Evolutionary conservation across 371 early-diverging fungal species (phyloP), one percentile per base, ranked within the genome.

Genomic region (Mucor plumbeus): DNA sequence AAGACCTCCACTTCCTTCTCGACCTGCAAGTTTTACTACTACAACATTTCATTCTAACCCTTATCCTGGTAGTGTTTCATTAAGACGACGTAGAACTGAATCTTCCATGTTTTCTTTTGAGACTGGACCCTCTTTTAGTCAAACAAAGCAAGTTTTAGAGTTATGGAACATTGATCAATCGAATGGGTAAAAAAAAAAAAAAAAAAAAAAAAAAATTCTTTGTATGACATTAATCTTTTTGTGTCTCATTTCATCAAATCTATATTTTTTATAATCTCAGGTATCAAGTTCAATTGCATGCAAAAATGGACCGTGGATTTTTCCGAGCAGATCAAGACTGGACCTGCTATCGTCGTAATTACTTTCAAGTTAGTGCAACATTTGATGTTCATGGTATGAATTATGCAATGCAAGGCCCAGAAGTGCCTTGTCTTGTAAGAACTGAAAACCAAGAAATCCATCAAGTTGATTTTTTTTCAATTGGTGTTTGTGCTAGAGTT

Each of bases 291-390:
- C 80, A 80, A 34, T 74, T 90, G 33, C 74, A 86, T 58, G 87
- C 87, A 55, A 90, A 90, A 59, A 85, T 93, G 68, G 93, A 92
- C 63, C 85, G 90, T 35, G 93, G 94, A 1, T 94, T 91, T 74
- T 91, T 91, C 66, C 74, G 89, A 39, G 90, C 91, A 19, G 86
- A 90, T 43, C 88, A 88, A 70, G 88, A 88, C 64, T 96, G 96
- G 96, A 93, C 94, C 0, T 95, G 96, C 71, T 96, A 96, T 75
- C 88, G 96, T 31, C 88, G 96, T 65, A 96, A 96, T 65, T 96
- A 95, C 74, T 94, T 95, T 67, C 94, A 95, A 76, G 87, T 95
- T 44, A 92, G 91, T 67, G 78, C 87, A 34, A 82, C 90, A 4
- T 93, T 92, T 69, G 78, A 78, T 38, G 73, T 90, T 10, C 64